Evolutionary conservation across 2,329 filamentous ascomycete species (phyloP), one percentile per base, ranked within the genome.

Genomic region (Aureobasidium sp.): DNA sequence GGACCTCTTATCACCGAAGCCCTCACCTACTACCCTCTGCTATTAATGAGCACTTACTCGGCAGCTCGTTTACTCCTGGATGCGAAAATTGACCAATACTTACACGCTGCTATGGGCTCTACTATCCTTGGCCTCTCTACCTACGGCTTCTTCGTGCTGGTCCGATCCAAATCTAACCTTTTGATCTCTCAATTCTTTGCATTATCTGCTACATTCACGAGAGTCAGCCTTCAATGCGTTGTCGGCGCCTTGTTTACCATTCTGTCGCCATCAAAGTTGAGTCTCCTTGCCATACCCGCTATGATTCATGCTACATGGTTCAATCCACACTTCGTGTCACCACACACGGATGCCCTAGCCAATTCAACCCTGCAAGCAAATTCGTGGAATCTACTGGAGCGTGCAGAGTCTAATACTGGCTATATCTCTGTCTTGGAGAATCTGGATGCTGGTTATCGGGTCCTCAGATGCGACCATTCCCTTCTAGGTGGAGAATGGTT

Each of bases 401-500:
- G 94, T 12, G 82, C 84, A 66, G 94, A 97, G 74, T 96, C 92
- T 0, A 75, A 88, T 53, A 97, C 94, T 0, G 94, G 94, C 7
- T 97, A 99, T 71, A 81, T 99, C 47, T 96, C 93, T 0, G 90
- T 99, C 1, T 73, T 97, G 29, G 90, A 99, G 67, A 94, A 86
- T 71, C 71, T 81, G 8, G 76, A 86, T 5, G 80, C 84, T 43
- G 83, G 86, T 1, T 97, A 90, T 75, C 84, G 92, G 1, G 85
- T 92, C 17, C 84, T 99, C 81, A 85, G 94, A 64, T 97, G 92
- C 73, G 94, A 97, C 70, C 94, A 99, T 74, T 96, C 92, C 70
- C 81, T 99, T 36, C 82, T 99, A 1, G 94, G 94, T 44, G 94
- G 94, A 39, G 89, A 97, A 75, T 99, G 93, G 93, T 82, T 87